Conservation (phyloP, 306 rosid genomes). For the Vachellia collinsii region DNA sequence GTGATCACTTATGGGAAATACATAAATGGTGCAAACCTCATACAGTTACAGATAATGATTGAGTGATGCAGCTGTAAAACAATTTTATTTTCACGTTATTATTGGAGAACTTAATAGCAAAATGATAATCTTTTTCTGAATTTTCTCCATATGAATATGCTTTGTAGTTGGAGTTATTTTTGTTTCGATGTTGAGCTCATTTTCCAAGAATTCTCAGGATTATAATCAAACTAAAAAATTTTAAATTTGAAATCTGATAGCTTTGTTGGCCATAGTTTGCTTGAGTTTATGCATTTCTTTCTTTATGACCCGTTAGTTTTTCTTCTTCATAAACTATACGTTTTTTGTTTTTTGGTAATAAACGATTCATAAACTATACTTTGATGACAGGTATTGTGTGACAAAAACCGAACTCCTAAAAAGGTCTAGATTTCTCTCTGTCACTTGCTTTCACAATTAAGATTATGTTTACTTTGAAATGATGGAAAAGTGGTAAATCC, state of each 20-base stretch:
- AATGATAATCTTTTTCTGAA: background rate
- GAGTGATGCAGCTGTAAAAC: background rate
- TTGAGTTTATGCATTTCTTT: background rate
- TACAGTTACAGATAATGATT: background rate
- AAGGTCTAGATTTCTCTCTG: constrained; percentile 59
- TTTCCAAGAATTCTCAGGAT: background rate
- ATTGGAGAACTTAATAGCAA: background rate
- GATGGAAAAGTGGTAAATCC: background rate
- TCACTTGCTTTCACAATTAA: constrained; percentile 5
- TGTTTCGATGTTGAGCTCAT: background rate
- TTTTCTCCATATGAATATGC: constrained; percentile 5
- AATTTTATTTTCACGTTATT: background rate
- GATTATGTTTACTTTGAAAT: constrained; percentile 11
- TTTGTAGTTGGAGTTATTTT: background rate
- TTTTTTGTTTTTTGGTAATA: no score
- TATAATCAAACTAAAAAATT: background rate
- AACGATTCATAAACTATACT: constrained; percentile 20
- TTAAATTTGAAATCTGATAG: background rate
- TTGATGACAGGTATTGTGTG: constrained; percentile 72
- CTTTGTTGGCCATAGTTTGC: background rate
- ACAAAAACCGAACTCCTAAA: constrained; percentile 75
- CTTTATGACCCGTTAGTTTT: background rate
- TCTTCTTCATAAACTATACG: constrained; percentile 18
- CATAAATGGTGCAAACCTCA: background rate
- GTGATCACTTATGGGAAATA: background rate